Conservation (phyloP, 2,329 filamentous ascomycete species). For the Basipetospora chlamydospora region DNA sequence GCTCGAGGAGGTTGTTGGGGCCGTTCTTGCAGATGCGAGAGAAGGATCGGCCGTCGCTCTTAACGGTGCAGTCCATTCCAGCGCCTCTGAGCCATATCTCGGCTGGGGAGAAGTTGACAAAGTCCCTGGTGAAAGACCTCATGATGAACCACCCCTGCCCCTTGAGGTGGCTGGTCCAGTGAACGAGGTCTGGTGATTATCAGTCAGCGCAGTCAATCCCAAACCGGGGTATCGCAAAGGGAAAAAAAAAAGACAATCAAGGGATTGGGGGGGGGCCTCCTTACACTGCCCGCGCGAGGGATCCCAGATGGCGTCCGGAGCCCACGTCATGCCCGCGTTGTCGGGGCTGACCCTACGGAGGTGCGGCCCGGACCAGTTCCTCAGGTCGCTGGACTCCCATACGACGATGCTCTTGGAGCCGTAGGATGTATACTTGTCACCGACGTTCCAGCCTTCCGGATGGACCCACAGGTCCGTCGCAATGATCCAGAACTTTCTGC, state of each 20-base stretch:
- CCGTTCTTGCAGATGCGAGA: constrained; percentile 10
- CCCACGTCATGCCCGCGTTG: constrained; percentile 26
- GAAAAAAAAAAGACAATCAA: too few species aligned
- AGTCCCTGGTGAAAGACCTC: constrained; percentile 8
- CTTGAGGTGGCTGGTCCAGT: constrained; percentile 7
- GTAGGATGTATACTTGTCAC: constrained; percentile 8
- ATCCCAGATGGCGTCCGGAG: constrained; percentile 24
- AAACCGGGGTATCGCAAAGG: too few species aligned
- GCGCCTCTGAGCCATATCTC: constrained; percentile 5
- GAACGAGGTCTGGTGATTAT: constrained; percentile 1
- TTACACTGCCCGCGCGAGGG: constrained; percentile 6
- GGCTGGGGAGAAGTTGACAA: constrained; percentile 8
- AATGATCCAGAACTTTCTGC: constrained; percentile 22
- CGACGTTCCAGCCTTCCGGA: constrained; percentile 9
- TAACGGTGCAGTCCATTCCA: constrained; percentile 10
- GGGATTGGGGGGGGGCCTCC: too few species aligned
- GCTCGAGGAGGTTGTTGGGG: constrained; percentile 8
- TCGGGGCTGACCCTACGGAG: constrained; percentile 23
- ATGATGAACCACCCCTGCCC: constrained; percentile 8
- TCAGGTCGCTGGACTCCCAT: constrained; percentile 25
- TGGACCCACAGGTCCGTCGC: constrained; percentile 14
- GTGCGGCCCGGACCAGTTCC: constrained; percentile 22
- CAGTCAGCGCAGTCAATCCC: too few species aligned
- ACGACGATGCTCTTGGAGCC: constrained; percentile 21
- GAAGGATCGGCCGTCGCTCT: constrained; percentile 5